phyloP scores from a whole-genome alignment of 176 grass and related monocot genomes.

The Phragmites australis region DNA sequence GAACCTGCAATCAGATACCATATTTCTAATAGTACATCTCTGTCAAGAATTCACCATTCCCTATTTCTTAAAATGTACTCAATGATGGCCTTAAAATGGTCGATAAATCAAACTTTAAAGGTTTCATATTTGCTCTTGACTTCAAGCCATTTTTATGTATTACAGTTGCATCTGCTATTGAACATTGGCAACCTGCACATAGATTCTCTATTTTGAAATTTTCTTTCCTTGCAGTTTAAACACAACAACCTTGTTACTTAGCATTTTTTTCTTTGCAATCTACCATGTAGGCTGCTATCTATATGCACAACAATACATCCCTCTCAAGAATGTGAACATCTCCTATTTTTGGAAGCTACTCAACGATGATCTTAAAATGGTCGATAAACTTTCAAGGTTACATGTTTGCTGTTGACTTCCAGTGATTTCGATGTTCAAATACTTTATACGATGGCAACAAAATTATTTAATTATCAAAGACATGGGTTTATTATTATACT shows the following conservation, averaged over 20 bases:
- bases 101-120: slow-evolving; percentile 9
- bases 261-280: neutral
- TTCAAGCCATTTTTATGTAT: neutral
- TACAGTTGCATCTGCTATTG: neutral
- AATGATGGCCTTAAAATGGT: slow-evolving; percentile 3
- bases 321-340: neutral
- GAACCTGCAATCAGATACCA: neutral
- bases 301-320: neutral
- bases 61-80: neutral
- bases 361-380: neutral
- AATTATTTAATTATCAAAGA: neutral
- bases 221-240: neutral
- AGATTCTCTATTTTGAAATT: slow-evolving; percentile 7
- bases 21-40: neutral
- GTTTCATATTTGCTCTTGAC: neutral
- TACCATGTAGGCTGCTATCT: neutral
- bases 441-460: neutral
- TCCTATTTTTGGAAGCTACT: neutral
- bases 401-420: neutral
- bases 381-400: neutral
- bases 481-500: neutral
- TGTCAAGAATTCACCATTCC: neutral
- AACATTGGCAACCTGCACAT: too few relatives aligned
- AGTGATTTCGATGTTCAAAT: neutral
- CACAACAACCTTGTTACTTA: neutral